Evolutionary conservation across 352 stramenopile genomes (phyloP).

Genomic region (Phytophthora sp.): DNA sequence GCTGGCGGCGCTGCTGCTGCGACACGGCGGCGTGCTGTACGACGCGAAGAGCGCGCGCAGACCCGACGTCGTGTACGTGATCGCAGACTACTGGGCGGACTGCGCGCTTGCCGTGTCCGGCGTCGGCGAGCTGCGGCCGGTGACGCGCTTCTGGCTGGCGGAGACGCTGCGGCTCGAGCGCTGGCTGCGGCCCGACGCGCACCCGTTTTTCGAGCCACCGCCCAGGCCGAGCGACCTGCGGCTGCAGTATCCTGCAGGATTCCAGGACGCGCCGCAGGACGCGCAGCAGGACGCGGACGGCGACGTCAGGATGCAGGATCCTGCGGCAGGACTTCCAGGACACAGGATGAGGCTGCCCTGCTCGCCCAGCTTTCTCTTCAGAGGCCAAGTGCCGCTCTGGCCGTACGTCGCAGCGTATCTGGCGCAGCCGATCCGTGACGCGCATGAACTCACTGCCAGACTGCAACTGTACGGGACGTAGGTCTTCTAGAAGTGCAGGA

Average conservation of each 20-base stretch:
- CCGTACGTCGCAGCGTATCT: conserved; percentile 66
- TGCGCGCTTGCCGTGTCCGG: neutral
- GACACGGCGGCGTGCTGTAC: conserved; percentile 22
- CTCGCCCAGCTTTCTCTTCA: conserved; percentile 39
- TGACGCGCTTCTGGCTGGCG: conserved; percentile 67
- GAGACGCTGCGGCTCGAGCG: conserved; percentile 46
- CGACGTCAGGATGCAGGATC: conserved; percentile 27
- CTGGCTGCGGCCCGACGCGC: conserved; percentile 39
- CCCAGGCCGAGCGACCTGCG: conserved; percentile 3
- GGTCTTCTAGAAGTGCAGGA: neutral
- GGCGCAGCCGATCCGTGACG: conserved; percentile 43
- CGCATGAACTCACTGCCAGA: conserved; percentile 37
- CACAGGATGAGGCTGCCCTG: conserved; percentile 48
- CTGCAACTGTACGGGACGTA: conserved; percentile 48
- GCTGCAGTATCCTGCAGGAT: conserved; percentile 53
- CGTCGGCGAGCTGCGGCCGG: conserved; percentile 4
- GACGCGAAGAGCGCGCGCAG: neutral
- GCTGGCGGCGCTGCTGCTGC: conserved; percentile 13
- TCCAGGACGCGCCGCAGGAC: conserved; percentile 17
- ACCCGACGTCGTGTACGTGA: conserved; percentile 37
- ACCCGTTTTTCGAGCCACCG: conserved; percentile 61
- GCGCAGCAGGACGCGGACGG: conserved; percentile 9
- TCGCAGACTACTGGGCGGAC: conserved; percentile 66
- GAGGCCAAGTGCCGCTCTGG: conserved; percentile 65
- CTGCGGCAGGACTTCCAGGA: neutral